Percentiles rank a stretch among this genome's conserved stretches.
Evolutionary conservation across 1,139 yeast genomes (phyloP).

Genomic region (Hansenula lynferdii): DNA sequence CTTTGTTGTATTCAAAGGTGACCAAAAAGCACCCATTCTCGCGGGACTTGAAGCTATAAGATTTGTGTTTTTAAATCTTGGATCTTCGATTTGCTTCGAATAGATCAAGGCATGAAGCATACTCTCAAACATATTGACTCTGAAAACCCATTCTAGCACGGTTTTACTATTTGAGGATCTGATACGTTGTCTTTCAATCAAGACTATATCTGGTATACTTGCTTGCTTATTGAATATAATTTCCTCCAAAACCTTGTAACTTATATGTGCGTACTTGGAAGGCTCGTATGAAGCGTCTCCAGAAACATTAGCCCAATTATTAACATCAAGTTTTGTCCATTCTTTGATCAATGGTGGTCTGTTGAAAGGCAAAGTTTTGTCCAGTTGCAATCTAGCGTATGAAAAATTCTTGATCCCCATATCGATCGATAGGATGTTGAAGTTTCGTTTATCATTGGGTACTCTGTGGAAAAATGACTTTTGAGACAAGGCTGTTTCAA

Average conservation of each 20-base stretch:
- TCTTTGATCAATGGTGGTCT: constrained; percentile 28
- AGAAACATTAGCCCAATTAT: constrained; percentile 24
- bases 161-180: constrained; percentile 38
- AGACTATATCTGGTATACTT: constrained; percentile 32
- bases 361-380: constrained; percentile 17
- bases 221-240: constrained; percentile 12
- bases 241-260: constrained; percentile 19
- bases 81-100: background rate
- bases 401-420: constrained; percentile 42
- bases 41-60: constrained; percentile 33
- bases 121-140: constrained; percentile 46
- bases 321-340: constrained; percentile 41
- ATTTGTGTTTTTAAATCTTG: constrained; percentile 5
- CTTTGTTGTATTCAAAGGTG: constrained; percentile 5
- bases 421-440: constrained; percentile 33
- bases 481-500: constrained; percentile 4
- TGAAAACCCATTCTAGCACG: constrained; percentile 43
- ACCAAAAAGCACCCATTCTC: constrained; percentile 37
- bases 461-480: constrained; percentile 6
- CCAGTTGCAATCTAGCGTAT: constrained; percentile 21
- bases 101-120: constrained; percentile 9
- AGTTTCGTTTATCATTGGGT: constrained; percentile 14
- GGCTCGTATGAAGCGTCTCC: constrained; percentile 18
- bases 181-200: constrained; percentile 45
- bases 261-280: constrained; percentile 14